Conservation (phyloP, 1,284 basidiomycete genomes). For the Naganishia sp. region DNA sequence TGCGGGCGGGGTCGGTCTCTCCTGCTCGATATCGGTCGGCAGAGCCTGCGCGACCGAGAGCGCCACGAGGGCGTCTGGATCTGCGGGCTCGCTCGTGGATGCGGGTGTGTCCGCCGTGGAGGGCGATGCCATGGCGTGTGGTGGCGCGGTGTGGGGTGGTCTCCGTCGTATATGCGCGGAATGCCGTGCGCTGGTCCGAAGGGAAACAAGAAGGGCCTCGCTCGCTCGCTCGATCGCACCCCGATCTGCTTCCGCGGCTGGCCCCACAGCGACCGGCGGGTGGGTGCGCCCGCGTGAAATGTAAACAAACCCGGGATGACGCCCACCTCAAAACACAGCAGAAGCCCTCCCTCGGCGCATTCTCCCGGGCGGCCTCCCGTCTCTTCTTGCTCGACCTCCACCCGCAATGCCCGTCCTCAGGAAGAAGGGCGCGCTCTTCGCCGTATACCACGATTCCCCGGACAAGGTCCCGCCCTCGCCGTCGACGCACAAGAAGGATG, state of each 20-base stretch:
- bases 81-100: too few relatives aligned
- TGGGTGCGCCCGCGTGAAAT: background rate
- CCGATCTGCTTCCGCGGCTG: background rate
- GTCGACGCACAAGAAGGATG: slow-evolving; percentile 17
- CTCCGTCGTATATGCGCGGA: too few relatives aligned
- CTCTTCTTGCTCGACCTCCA: slow-evolving; percentile 5
- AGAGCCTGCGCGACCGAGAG: slow-evolving; percentile 10
- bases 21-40: slow-evolving; percentile 4
- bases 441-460: slow-evolving; percentile 53
- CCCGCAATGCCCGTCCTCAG: slow-evolving; percentile 51
- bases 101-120: too few relatives aligned
- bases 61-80: background rate
- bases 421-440: slow-evolving; percentile 53
- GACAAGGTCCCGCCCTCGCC: background rate
- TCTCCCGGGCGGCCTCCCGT: background rate
- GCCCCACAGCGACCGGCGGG: background rate
- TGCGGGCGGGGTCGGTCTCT: background rate
- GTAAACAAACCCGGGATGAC: slow-evolving; percentile 2
- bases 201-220: background rate
- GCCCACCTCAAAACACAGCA: background rate
- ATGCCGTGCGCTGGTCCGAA: too few relatives aligned
- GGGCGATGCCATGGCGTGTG: too few relatives aligned
- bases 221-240: background rate
- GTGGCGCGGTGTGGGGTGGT: too few relatives aligned
- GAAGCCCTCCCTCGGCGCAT: background rate